Conservation (phyloP, 345 rosid species). For the Lagerstroemia speciosa region DNA sequence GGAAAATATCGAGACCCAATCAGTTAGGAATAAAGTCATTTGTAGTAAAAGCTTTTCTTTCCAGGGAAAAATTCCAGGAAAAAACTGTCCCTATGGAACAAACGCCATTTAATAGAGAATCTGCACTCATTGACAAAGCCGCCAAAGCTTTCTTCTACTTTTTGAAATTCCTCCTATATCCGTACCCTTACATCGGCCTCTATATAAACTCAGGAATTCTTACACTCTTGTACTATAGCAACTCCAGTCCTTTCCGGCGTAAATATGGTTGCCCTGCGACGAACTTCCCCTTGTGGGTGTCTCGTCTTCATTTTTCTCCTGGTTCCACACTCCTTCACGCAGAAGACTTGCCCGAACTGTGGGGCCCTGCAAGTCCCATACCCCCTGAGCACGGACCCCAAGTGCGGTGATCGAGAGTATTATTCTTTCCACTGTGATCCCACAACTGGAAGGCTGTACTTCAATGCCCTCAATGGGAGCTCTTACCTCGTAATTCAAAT, state of each 20-base stretch:
- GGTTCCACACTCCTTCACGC: conserved; percentile 18
- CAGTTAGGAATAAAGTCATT: neutral
- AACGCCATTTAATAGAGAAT: neutral
- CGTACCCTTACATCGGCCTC: neutral
- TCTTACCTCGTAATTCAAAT: conserved; percentile 41
- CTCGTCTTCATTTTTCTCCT: conserved; percentile 7
- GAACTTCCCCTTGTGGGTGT: neutral
- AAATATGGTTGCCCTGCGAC: neutral
- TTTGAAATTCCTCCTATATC: neutral
- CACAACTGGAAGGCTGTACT: conserved; percentile 30
- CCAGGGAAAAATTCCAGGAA: too few relatives aligned
- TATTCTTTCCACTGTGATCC: conserved; percentile 38
- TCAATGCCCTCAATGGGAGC: conserved; percentile 38
- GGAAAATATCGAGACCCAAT: neutral
- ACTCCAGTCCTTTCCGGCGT: neutral
- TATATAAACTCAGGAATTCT: conserved; percentile 1
- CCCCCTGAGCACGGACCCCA: conserved; percentile 47
- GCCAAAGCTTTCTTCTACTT: neutral
- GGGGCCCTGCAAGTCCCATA: conserved; percentile 42
- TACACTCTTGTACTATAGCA: neutral
- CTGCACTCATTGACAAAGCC: neutral
- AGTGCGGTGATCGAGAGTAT: conserved; percentile 43
- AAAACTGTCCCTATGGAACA: too few relatives aligned
- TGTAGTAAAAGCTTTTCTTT: conserved; percentile 1
- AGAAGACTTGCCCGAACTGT: conserved; percentile 38